Base-by-base conservation (phyloP, 2,329 filamentous ascomycete genomes). In the Colletotrichum lentis region DNA sequence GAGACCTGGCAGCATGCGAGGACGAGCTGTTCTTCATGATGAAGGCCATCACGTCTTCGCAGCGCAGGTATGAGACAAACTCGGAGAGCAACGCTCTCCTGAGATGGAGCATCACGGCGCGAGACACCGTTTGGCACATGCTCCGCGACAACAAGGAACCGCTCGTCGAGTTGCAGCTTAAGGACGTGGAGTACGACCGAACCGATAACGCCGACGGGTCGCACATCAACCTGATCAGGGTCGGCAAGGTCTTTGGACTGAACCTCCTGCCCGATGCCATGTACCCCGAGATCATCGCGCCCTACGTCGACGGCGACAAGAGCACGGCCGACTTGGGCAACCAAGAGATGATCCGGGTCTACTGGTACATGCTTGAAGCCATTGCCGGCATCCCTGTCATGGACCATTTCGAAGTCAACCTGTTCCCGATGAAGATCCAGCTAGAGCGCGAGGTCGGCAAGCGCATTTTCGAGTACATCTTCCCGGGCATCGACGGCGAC, bases 21-120 rank as follows among this genome's bases (percentile, higher is more conserved):
- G 96, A 99, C 74, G 96, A 99, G 78, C 81, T 99, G 10, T 99
- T 99, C 84, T 99, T 99, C 81, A 92, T 99, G 83, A 98, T 99
- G 96, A 98, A 99, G 75, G 96, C 96, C 46, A 99, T 99, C 76
- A 99, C 96, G 1, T 96, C 94, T 3, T 96, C 95, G 5, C 96
- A 99, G 79, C 86, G 94, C 68, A 96, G 94, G 76, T 90, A 89
- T 71, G 93, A 97, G 69, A 87, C 86, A 54, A 84, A 88, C 57
- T 88, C 89, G 7, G 87, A 93, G 71, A 91, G 90, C 64, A 94
- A 88, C 68, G 94, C 94, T 6, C 83, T 97, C 47, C 79, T 99
- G 62, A 90, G 93, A 73, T 97, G 95, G 91, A 96, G 93, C 76
- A 93, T 99, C 67, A 91, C 92, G n/a, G 94, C 94, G 2, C 90